phyloP scores from a whole-genome alignment of 2,329 filamentous ascomycete species.

The Pseudocercospora pini-densiflorae region DNA sequence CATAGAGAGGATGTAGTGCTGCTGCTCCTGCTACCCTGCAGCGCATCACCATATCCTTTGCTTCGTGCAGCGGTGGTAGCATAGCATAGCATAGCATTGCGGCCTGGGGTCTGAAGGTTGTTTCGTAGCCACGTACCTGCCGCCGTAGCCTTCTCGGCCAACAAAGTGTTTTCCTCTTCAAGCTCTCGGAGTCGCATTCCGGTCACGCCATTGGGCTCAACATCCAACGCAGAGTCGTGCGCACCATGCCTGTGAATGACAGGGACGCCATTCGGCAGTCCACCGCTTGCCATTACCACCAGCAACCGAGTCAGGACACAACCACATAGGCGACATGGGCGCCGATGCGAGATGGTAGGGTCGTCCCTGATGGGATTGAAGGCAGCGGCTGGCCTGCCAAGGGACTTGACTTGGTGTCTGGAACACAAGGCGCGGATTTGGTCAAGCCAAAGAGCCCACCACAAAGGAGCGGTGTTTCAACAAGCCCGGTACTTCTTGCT shows the following conservation, averaged over 20 bases:
- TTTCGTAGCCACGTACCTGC: constrained; percentile 47
- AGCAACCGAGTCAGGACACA: constrained; percentile 1
- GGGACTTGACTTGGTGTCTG: not conserved
- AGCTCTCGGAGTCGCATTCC: constrained; percentile 61
- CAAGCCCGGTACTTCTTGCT: not conserved
- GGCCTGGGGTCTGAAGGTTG: not conserved
- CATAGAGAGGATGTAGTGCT: not conserved
- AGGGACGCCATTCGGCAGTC: constrained; percentile 31
- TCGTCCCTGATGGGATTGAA: constrained; percentile 2
- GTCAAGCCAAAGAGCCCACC: not conserved
- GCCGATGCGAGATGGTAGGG: constrained; percentile 6
- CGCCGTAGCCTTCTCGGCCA: constrained; percentile 73
- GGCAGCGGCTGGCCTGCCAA: not conserved
- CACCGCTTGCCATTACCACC: constrained; percentile 30
- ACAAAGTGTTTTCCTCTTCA: constrained; percentile 69
- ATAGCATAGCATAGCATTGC: not conserved
- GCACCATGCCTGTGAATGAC: constrained; percentile 33
- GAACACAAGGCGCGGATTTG: not conserved
- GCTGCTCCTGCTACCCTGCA: constrained; percentile 2
- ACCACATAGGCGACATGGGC: constrained; percentile 21
- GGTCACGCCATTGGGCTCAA: constrained; percentile 46
- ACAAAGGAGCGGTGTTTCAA: constrained; percentile 2
- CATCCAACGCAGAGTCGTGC: constrained; percentile 59
- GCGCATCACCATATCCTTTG: not conserved
- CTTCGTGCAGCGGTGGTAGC: not conserved